These are phyloP conservation scores for Scutellaria baicalensis DNA, from an alignment of 257 asterid genomes.

Conservation along the genomic window DNA sequence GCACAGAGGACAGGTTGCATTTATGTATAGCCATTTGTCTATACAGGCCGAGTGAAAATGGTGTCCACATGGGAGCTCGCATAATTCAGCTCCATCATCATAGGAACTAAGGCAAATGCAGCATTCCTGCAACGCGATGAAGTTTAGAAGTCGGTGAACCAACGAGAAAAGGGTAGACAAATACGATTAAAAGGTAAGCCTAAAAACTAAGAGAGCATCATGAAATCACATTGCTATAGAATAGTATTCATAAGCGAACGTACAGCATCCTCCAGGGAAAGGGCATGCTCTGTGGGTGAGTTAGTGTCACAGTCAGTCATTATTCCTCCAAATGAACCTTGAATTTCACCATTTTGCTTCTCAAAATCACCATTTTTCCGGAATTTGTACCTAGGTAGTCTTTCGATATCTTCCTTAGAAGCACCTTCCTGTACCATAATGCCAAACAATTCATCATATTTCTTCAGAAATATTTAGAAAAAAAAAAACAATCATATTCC, in stretches of 20 bases:
- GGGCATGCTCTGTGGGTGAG: constrained; percentile 65
- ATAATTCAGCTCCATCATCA: constrained; percentile 78
- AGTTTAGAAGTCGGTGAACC: background rate
- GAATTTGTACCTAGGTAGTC: constrained; percentile 67
- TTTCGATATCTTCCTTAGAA: constrained; percentile 74
- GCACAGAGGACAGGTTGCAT: constrained; percentile 88
- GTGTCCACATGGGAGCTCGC: constrained; percentile 90
- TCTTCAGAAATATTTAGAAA: background rate
- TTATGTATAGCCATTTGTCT: constrained; percentile 82
- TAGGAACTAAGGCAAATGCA: constrained; percentile 83
- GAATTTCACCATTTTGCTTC: constrained; percentile 71
- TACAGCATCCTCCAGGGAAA: constrained; percentile 84
- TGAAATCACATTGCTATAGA: background rate
- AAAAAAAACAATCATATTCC: background rate
- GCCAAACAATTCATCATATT: background rate
- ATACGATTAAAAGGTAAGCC: no score
- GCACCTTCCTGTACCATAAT: constrained; percentile 80
- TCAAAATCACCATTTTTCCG: constrained; percentile 61
- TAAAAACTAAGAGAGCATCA: background rate
- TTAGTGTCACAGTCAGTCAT: constrained; percentile 77
- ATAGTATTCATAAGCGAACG: constrained; percentile 16
- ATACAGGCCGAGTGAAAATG: constrained; percentile 75
- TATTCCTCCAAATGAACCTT: constrained; percentile 80
- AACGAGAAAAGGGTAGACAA: background rate
- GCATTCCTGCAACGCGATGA: constrained; percentile 60